Percentiles rank a stretch among this genome's conserved stretches.
Evolutionary conservation across 1,284 basidiomycete genomes (phyloP).

Genomic region (Moesziomyces sp.): DNA sequence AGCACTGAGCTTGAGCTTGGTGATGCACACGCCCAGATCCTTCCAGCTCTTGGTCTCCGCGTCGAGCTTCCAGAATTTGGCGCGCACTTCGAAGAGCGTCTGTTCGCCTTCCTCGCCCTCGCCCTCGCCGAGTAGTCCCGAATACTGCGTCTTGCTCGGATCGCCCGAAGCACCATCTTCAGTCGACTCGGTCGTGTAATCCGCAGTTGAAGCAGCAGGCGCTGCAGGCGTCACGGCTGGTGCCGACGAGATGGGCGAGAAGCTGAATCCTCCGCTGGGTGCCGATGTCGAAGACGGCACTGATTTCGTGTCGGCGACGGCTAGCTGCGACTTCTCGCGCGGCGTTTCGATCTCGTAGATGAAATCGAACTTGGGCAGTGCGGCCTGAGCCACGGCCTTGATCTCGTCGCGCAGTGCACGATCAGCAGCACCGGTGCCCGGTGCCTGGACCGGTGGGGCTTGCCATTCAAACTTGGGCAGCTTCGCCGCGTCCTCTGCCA

Average conservation of each 20-base stretch:
- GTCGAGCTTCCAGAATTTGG: constrained; percentile 62
- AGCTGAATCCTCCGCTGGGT: constrained; percentile 21
- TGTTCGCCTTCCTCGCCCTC: constrained; percentile 61
- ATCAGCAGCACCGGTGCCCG: constrained; percentile 1
- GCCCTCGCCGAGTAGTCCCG: constrained; percentile 51
- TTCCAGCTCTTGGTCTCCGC: constrained; percentile 46
- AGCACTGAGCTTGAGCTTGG: constrained; percentile 55
- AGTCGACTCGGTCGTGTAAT: background rate
- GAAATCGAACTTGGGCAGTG: constrained; percentile 43
- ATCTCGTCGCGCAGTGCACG: constrained; percentile 38
- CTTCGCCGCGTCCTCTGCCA: constrained; percentile 18
- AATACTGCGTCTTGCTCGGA: constrained; percentile 19
- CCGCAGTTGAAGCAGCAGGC: constrained; percentile 2
- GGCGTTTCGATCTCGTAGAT: constrained; percentile 31
- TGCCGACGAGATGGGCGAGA: constrained; percentile 6
- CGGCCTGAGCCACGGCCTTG: constrained; percentile 24
- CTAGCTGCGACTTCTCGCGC: background rate
- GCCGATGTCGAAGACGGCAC: background rate
- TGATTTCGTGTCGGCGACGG: background rate
- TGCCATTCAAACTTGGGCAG: constrained; percentile 37
- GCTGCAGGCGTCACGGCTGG: background rate
- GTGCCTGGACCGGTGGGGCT: constrained; percentile 1
- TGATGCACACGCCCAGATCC: constrained; percentile 58
- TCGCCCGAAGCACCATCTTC: constrained; percentile 5
- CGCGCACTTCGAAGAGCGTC: constrained; percentile 47